These are phyloP conservation scores for Eimeria tenella DNA, from an alignment of 169 alveolate genomes.

Conservation along the genomic window DNA sequence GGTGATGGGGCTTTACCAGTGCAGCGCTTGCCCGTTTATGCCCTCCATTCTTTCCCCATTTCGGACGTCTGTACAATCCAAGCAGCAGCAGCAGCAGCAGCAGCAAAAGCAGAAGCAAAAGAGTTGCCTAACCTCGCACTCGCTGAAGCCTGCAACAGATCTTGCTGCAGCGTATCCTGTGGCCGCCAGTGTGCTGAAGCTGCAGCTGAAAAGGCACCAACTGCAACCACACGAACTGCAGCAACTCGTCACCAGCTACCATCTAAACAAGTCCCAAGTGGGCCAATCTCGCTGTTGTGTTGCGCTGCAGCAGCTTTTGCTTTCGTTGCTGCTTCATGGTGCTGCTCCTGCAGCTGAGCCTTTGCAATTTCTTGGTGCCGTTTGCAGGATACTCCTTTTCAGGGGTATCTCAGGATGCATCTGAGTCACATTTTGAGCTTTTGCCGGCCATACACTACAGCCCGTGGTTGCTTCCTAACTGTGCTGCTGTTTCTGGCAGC, in stretches of 20 bases:
- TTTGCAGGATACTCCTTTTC: too few relatives aligned
- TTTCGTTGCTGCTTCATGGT: neutral
- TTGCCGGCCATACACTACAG: too few relatives aligned
- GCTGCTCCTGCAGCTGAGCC: slow-evolving; percentile 5
- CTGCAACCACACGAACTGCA: neutral
- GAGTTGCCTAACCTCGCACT: neutral
- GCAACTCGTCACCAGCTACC: neutral
- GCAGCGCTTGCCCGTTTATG: slow-evolving; percentile 8
- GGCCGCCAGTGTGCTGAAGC: neutral
- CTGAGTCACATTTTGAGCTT: too few relatives aligned
- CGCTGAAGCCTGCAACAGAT: neutral
- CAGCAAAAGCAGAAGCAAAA: neutral
- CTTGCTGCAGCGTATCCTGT: neutral
- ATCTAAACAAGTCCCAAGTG: neutral
- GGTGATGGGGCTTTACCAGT: slow-evolving; percentile 16
- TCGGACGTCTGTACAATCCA: neutral
- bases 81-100: neutral
- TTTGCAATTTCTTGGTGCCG: too few relatives aligned
- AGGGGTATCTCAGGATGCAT: too few relatives aligned
- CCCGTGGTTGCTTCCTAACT: too few relatives aligned
- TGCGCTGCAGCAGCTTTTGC: neutral
- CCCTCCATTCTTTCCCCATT: neutral
- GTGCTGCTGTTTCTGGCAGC: too few relatives aligned
- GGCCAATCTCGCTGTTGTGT: neutral
- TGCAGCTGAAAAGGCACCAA: neutral